Percentiles rank a stretch among this genome's conserved stretches.
These are phyloP conservation scores for Eucalyptus guilfoylei DNA, from an alignment of 345 rosid genomes.

Conservation along the genomic window DNA sequence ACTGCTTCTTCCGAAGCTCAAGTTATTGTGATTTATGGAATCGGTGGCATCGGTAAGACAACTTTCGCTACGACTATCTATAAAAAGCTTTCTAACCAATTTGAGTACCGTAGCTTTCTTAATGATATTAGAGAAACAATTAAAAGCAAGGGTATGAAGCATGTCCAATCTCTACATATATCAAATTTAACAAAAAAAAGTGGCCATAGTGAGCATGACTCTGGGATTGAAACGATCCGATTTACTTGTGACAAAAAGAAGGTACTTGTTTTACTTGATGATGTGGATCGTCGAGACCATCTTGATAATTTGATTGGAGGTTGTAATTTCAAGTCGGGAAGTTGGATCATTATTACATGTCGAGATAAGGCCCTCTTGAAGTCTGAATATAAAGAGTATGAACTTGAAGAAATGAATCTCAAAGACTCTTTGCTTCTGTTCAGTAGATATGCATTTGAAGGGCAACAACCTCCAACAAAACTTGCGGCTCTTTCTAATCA, in stretches of 20 bases:
- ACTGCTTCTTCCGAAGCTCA: rapidly evolving
- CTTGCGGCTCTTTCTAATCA: rapidly evolving
- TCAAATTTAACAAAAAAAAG: no score
- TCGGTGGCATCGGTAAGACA: neutral
- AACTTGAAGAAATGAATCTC: neutral
- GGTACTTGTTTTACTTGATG: neutral
- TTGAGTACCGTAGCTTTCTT: neutral
- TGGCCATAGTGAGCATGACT: no score
- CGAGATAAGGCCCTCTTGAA: neutral
- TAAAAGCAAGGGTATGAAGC: no score
- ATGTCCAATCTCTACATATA: no score
- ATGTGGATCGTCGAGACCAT: neutral
- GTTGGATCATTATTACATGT: neutral
- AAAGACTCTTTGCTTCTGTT: neutral
- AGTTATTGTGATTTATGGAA: neutral
- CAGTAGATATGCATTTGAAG: neutral
- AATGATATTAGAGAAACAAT: no score
- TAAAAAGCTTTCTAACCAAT: rapidly evolving
- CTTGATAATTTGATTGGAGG: neutral
- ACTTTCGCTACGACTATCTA: neutral
- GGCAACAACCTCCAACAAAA: rapidly evolving
- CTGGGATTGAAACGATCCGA: neutral
- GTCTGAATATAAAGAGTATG: no score
- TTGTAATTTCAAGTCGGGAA: neutral
- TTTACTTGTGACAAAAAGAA: neutral